A percentile compares a stretch with the other conserved stretches of the same genome.
These are phyloP conservation scores for Cryphonectria parasitica DNA, from an alignment of 2,329 filamentous ascomycete species.

Conservation along the genomic window DNA sequence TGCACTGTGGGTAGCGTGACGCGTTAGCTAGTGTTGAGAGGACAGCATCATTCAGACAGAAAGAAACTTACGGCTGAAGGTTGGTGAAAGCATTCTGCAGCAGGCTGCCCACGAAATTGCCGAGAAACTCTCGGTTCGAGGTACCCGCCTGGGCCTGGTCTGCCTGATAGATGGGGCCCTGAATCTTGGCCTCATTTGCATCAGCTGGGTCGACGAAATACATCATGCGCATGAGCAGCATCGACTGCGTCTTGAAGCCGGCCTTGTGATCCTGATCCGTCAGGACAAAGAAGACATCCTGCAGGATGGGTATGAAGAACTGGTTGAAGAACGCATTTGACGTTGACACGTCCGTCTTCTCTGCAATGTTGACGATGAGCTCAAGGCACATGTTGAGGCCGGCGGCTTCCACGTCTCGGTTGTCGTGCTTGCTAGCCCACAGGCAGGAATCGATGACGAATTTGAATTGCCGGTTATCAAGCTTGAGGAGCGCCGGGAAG, in stretches of 20 bases:
- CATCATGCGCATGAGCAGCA: conserved; percentile 93
- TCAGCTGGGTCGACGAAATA: conserved; percentile 83
- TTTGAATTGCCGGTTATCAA: conserved; percentile 97
- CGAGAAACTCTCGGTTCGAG: conserved; percentile 87
- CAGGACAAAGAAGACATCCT: conserved; percentile 97
- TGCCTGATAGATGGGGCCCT: conserved; percentile 84
- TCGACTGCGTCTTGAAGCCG: conserved; percentile 96
- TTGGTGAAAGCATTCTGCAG: conserved; percentile 92
- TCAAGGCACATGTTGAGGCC: conserved; percentile 98
- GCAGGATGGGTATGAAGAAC: conserved; percentile 93
- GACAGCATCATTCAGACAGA: conserved; percentile 33
- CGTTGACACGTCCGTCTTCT: conserved; percentile 82
- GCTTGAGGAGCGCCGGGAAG: conserved; percentile 90
- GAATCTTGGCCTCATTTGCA: conserved; percentile 76
- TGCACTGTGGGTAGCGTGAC: conserved; percentile 51
- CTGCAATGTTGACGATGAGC: conserved; percentile 95
- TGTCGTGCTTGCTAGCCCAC: conserved; percentile 99
- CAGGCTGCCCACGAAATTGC: conserved; percentile 82
- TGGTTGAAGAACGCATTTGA: conserved; percentile 97
- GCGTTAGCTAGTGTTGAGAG: background rate
- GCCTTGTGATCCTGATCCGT: conserved; percentile 99
- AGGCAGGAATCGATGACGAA: conserved; percentile 99
- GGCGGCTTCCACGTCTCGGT: conserved; percentile 94
- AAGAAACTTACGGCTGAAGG: conserved; percentile 72
- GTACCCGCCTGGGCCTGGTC: conserved; percentile 85